Evolutionary conservation across 371 early-diverging fungal genomes (phyloP).

Genomic region (Rhizopus delemar): DNA sequence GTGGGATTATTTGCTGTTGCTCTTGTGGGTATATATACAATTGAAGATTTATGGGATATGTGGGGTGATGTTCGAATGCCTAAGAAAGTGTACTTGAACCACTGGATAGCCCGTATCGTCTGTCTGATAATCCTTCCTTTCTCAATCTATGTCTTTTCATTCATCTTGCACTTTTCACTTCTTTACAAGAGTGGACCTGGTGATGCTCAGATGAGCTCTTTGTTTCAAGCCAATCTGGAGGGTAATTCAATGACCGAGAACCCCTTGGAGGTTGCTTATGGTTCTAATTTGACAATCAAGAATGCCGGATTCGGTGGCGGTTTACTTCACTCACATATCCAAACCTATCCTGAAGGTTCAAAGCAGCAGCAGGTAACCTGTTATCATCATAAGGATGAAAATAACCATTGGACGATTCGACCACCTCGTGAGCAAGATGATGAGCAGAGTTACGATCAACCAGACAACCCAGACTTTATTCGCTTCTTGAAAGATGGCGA

Average conservation of each 20-base stretch:
- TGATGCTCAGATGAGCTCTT: conserved; percentile 97
- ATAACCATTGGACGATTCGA: conserved; percentile 92
- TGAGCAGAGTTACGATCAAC: conserved; percentile 35
- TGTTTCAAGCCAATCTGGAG: conserved; percentile 93
- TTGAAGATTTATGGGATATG: conserved; percentile 94
- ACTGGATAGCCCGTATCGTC: conserved; percentile 79
- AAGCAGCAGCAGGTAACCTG: conserved; percentile 98
- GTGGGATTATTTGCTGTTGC: conserved; percentile 97
- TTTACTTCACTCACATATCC: conserved; percentile 96
- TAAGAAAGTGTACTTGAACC: conserved; percentile 67
- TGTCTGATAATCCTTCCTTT: conserved; percentile 90
- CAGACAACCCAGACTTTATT: conserved; percentile 47
- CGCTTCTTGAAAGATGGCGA: conserved; percentile 80
- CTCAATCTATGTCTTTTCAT: conserved; percentile 86
- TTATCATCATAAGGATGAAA: conserved; percentile 96
- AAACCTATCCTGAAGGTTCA: conserved; percentile 91
- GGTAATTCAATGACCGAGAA: conserved; percentile 82
- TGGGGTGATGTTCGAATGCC: conserved; percentile 83
- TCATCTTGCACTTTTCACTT: conserved; percentile 91
- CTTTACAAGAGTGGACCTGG: conserved; percentile 89
- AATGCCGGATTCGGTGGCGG: conserved; percentile 91
- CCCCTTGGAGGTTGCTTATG: conserved; percentile 92
- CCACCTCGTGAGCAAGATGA: conserved; percentile 33
- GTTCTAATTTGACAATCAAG: conserved; percentile 91
- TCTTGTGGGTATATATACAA: conserved; percentile 94